Conservation (phyloP, 73 alveolate species). For the Stentor coeruleus region DNA sequence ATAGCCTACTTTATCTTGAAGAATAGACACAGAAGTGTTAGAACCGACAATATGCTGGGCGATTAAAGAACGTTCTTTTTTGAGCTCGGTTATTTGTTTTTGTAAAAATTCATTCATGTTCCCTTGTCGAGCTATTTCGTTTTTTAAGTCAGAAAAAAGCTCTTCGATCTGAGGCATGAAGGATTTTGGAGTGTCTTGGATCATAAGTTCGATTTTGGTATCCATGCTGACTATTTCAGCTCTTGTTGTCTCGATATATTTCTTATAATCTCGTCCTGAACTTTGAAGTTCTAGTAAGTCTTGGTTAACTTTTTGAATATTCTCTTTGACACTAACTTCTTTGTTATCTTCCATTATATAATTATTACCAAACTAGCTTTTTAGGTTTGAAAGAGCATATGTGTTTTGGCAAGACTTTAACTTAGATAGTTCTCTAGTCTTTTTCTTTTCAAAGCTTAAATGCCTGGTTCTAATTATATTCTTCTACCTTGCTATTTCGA, state of each 20-base stretch:
- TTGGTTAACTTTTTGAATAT: not conserved
- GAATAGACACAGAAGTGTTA: not conserved
- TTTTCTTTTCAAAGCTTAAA: not conserved
- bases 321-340: constrained; percentile 7
- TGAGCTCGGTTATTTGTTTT: constrained; percentile 18
- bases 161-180: constrained; percentile 16
- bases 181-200: constrained; percentile 14
- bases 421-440: not conserved
- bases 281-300: not conserved
- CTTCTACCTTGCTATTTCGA: too few relatives aligned
- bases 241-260: not conserved
- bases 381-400: not conserved
- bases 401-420: not conserved
- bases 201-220: not conserved
- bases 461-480: too few relatives aligned
- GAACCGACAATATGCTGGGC: not conserved
- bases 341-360: not conserved
- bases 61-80: constrained; percentile 7
- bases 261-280: not conserved
- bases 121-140: not conserved
- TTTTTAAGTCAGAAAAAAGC: not conserved
- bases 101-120: not conserved
- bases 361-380: not conserved
- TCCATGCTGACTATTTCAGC: constrained; percentile 21
- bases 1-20: constrained; percentile 15